phyloP scores from a whole-genome alignment of 2,329 filamentous ascomycete species.

The Botrytis tulipae region DNA sequence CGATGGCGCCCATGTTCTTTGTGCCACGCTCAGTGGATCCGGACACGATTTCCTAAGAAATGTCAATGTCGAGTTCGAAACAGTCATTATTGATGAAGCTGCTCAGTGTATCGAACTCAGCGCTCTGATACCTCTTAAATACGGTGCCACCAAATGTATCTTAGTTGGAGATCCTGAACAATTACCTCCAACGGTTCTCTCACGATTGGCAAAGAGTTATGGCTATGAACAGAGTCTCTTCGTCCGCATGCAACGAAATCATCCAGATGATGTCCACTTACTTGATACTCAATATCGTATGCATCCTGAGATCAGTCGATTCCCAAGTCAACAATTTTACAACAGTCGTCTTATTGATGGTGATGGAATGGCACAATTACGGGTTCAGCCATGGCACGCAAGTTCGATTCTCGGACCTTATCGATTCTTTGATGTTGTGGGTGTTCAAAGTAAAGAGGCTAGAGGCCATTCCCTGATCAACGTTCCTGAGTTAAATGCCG shows the following conservation, averaged over 20 bases:
- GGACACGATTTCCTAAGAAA: conserved; percentile 88
- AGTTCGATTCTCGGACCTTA: conserved; percentile 83
- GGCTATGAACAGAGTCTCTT: conserved; percentile 98
- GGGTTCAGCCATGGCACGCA: conserved; percentile 80
- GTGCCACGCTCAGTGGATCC: conserved; percentile 89
- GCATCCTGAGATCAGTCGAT: conserved; percentile 93
- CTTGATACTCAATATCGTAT: conserved; percentile 99
- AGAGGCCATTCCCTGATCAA: conserved; percentile 91
- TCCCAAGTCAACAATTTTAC: conserved; percentile 91
- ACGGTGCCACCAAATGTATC: conserved; percentile 94
- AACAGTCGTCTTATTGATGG: conserved; percentile 85
- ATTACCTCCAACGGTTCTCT: conserved; percentile 91
- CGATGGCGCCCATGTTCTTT: conserved; percentile 87
- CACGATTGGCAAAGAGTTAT: conserved; percentile 85
- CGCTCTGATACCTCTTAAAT: conserved; percentile 94
- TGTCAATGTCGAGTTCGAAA: conserved; percentile 94
- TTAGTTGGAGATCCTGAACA: conserved; percentile 98
- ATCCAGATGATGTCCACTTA: conserved; percentile 83
- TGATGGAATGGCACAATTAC: conserved; percentile 72
- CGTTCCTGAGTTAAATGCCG: conserved; percentile 78
- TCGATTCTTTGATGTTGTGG: conserved; percentile 94
- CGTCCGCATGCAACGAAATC: conserved; percentile 94
- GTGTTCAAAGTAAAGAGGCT: conserved; percentile 76
- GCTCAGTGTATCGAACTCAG: conserved; percentile 98
- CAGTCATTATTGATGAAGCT: conserved; percentile 96